Conservation (phyloP, 192 early-diverging fungal species). For the Ramicandelaber brevisporus region DNA sequence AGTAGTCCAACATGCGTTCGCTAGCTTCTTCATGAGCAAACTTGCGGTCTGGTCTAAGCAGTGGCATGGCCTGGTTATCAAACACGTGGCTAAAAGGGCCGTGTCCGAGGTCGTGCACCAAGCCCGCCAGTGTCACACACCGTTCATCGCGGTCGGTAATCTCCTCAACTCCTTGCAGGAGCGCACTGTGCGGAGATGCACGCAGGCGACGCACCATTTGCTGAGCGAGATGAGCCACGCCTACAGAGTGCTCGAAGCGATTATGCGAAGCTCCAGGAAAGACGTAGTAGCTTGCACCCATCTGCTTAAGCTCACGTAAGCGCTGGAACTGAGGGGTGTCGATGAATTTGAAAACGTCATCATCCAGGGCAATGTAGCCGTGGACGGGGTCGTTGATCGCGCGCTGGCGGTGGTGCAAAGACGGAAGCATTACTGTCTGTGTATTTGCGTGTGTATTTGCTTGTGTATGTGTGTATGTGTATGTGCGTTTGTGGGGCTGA, state of each 20-base stretch:
- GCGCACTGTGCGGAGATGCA: too few relatives aligned
- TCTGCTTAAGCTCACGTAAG: slow-evolving; percentile 75
- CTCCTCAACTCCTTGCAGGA: slow-evolving; percentile 51
- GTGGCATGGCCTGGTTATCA: slow-evolving; percentile 69
- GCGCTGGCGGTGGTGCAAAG: too few relatives aligned
- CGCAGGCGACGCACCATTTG: slow-evolving; percentile 45
- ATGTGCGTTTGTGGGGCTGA: too few relatives aligned
- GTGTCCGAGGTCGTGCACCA: slow-evolving; percentile 92
- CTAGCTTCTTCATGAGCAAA: slow-evolving; percentile 64
- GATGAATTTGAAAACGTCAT: slow-evolving; percentile 34
- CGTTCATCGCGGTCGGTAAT: slow-evolving; percentile 55
- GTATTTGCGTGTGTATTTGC: too few relatives aligned
- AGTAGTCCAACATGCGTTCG: slow-evolving; percentile 60
- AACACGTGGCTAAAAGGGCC: slow-evolving; percentile 92
- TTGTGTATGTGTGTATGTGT: too few relatives aligned
- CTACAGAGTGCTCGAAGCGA: slow-evolving; percentile 86
- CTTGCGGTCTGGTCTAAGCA: slow-evolving; percentile 14
- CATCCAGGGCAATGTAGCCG: slow-evolving; percentile 50
- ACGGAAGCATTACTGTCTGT: too few relatives aligned
- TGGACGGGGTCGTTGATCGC: too few relatives aligned
- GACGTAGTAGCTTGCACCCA: slow-evolving; percentile 66
- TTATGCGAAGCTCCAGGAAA: slow-evolving; percentile 89
- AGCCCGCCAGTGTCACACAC: slow-evolving; percentile 70
- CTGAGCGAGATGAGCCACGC: slow-evolving; percentile 60
- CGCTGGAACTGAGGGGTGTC: slow-evolving; percentile 95